Base-by-base conservation (phyloP, 208 protist species). In the Acanthamoeba triangularis region DNA sequence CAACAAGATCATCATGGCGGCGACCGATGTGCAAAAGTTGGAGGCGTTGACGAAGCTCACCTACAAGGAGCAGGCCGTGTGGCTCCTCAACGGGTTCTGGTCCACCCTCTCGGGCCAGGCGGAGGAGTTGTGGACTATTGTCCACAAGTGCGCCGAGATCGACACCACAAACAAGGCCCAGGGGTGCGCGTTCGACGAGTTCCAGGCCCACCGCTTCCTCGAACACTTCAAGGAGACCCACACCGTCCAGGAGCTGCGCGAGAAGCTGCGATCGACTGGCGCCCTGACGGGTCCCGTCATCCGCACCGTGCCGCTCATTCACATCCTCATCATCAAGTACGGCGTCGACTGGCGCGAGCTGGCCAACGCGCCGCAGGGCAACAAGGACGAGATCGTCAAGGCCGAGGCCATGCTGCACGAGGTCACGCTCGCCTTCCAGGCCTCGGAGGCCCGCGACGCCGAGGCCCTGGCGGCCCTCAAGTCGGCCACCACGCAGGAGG, bases 31-130 rank as follows among this genome's bases (percentile, higher is more conserved):
- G 8, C 47, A 49, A 7, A 87, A 87, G 78, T 28, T 87, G 14
- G 78, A 87, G 20, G 78, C 37, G 37, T 16, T 87, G 13, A 11
- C 44, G 23, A 65, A 30, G 47, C 85, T 59, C 28, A n/a, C 92
- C 78, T 95, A 95, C 92, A 95, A 95, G 67, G 92, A 95, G 23
- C 94, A 96, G 90, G 94, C 54, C 2, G 49, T 74, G 47, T 96
- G 69, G 84, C 52, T 96, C 49, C 33, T 96, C 14, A 96, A 96
- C 87, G 95, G 25, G 52, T 96, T 95, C 87, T 96, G 95, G 95
- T 41, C 67, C 16, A 76, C 33, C 67, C 67, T 76, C 25, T 13
- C 33, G 10, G 25, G 18, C 56, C 3, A 90, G 82, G 82, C 82
- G 0, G 82, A 90, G 18, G 16, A 52, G 10, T 7, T 90, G 33